A percentile compares a stretch with the other conserved stretches of the same genome.
Conservation (phyloP, 2,329 filamentous ascomycete genomes). For the Cladosporium oxysporum region DNA sequence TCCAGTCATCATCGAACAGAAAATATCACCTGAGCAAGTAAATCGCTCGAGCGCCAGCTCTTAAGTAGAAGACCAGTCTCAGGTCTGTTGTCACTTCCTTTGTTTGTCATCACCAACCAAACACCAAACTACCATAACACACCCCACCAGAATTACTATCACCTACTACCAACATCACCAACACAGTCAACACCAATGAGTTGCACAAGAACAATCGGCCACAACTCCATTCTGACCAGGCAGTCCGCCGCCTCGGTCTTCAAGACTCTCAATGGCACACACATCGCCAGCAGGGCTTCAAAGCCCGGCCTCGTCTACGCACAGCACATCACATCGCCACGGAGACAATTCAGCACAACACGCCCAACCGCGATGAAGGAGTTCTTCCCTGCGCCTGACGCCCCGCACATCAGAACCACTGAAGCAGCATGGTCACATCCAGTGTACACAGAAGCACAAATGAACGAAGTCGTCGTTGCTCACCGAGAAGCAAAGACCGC, state of each 20-base stretch:
- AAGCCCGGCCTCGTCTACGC: conserved; percentile 39
- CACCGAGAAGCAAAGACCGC: conserved; percentile 72
- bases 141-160: neutral
- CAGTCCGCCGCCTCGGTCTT: conserved; percentile 41
- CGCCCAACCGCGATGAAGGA: conserved; percentile 41
- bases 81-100: conserved; percentile 1
- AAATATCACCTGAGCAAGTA: conserved; percentile 16
- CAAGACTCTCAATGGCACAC: conserved; percentile 40
- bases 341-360: conserved; percentile 46
- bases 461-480: conserved; percentile 70
- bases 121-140: neutral
- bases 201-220: conserved; percentile 29
- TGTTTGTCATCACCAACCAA: conserved; percentile 10
- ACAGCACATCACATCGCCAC: conserved; percentile 28
- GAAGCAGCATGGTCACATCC: conserved; percentile 53
- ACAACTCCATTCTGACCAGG: conserved; percentile 37
- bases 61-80: conserved; percentile 10
- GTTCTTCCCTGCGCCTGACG: conserved; percentile 50
- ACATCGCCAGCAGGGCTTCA: conserved; percentile 28
- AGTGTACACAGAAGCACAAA: conserved; percentile 73
- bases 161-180: neutral
- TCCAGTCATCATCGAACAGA: conserved; percentile 5
- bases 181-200: conserved; percentile 27
- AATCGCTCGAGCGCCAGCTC: neutral
- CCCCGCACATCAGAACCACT: conserved; percentile 48